Conservation (phyloP, 352 stramenopile genomes). For the Globisporangium canariense region DNA sequence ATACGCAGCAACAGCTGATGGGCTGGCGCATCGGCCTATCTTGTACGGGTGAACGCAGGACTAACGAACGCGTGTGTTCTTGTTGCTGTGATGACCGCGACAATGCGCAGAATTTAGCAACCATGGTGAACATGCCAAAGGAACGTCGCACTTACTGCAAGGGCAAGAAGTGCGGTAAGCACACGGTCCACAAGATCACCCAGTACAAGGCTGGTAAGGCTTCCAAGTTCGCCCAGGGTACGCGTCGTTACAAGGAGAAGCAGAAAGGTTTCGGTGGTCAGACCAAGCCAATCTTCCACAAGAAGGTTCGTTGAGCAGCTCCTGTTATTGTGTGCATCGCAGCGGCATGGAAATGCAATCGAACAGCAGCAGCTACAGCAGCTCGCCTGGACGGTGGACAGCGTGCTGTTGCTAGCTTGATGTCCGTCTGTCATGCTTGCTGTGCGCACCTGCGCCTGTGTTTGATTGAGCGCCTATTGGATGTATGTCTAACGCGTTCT, state of each 20-base stretch:
- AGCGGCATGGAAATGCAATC: not conserved
- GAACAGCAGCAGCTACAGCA: not conserved
- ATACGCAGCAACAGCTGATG: not conserved
- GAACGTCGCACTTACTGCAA: conserved; percentile 99
- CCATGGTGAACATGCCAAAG: conserved; percentile 99
- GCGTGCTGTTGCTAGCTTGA: not conserved
- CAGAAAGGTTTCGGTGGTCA: conserved; percentile 99
- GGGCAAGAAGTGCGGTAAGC: conserved; percentile 98
- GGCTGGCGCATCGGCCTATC: not conserved
- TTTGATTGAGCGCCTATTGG: not conserved
- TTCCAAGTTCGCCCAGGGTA: conserved; percentile 98
- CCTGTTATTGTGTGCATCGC: not conserved
- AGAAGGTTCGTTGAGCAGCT: conserved; percentile 83
- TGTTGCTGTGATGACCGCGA: conserved; percentile 1
- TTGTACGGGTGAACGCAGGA: not conserved
- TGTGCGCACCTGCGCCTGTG: not conserved
- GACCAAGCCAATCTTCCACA: conserved; percentile 99
- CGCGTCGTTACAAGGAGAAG: conserved; percentile 98
- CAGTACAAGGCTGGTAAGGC: conserved; percentile 99
- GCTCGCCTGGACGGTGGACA: not conserved
- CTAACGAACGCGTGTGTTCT: conserved; percentile 9
- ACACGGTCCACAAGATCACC: conserved; percentile 99
- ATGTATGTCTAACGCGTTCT: not conserved
- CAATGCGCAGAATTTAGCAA: conserved; percentile 64
- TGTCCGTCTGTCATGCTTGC: not conserved